These are phyloP conservation scores for Phytophthora nicotianae DNA, from an alignment of 352 stramenopile genomes.

Conservation along the genomic window DNA sequence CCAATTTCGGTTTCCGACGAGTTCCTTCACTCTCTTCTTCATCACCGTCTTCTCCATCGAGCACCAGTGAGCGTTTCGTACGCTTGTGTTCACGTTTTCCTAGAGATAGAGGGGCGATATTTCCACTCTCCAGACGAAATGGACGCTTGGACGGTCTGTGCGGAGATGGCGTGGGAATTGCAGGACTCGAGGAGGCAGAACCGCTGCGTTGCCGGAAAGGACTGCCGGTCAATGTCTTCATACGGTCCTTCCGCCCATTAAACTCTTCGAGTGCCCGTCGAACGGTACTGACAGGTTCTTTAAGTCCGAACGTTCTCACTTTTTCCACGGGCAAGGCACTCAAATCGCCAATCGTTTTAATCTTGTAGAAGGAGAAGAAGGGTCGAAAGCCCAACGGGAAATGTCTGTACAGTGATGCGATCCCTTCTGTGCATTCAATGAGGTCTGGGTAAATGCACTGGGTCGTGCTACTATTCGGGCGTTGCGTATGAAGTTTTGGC, in stretches of 20 bases:
- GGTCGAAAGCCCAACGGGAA: slow-evolving; percentile 61
- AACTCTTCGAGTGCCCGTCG: slow-evolving; percentile 62
- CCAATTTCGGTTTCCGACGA: slow-evolving; percentile 42
- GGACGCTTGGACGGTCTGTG: slow-evolving; percentile 42
- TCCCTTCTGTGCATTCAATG: slow-evolving; percentile 48
- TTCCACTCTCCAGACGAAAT: slow-evolving; percentile 15
- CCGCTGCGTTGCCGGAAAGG: slow-evolving; percentile 38
- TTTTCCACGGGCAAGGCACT: slow-evolving; percentile 51
- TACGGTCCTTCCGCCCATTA: slow-evolving; percentile 40
- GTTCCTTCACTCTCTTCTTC: slow-evolving; percentile 22
- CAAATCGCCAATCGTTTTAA: slow-evolving; percentile 75
- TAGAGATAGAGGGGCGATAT: slow-evolving; percentile 25
- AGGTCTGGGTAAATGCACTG: slow-evolving; percentile 57
- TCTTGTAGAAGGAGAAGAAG: slow-evolving; percentile 69
- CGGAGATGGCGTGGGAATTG: slow-evolving; percentile 38
- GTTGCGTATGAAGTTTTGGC: slow-evolving; percentile 14
- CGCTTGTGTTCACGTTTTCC: slow-evolving; percentile 54
- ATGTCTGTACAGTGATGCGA: slow-evolving; percentile 52
- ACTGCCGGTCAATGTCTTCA: slow-evolving; percentile 46
- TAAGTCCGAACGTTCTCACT: slow-evolving; percentile 65
- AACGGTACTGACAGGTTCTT: slow-evolving; percentile 60
- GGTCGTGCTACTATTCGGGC: slow-evolving; percentile 7
- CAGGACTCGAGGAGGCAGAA: slow-evolving; percentile 23
- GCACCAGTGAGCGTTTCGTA: slow-evolving; percentile 43
- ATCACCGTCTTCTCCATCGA: slow-evolving; percentile 22